Percentiles rank a stretch among this genome's conserved stretches.
Conservation (phyloP, 495 filamentous ascomycete genomes). For the Copromyces sp. region DNA sequence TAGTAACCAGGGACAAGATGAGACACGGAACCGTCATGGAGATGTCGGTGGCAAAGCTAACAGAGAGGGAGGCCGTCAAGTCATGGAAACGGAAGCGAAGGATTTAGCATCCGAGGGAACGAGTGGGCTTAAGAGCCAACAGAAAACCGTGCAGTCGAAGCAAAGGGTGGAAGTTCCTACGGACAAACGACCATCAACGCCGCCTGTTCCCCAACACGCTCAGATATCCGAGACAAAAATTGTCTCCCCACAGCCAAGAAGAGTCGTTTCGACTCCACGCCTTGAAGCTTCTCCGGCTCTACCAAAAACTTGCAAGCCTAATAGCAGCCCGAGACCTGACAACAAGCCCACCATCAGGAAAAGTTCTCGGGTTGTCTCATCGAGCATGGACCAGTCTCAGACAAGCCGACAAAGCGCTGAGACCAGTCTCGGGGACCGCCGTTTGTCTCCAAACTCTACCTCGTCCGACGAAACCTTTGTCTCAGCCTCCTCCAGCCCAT, state of each 20-base stretch:
- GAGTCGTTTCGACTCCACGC: conserved; percentile 10
- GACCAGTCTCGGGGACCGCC: conserved; percentile 3
- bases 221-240: conserved; percentile 4
- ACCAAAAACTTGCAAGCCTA: not conserved
- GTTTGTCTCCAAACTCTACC: conserved; percentile 15
- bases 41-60: not conserved
- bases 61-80: not conserved
- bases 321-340: not conserved
- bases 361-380: not conserved
- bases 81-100: not conserved
- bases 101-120: not conserved
- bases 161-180: not conserved
- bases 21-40: not conserved
- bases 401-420: not conserved
- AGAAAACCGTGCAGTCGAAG: not conserved
- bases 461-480: conserved; percentile 39
- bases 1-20: not conserved
- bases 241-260: conserved; percentile 12
- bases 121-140: not conserved
- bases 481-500: conserved; percentile 34
- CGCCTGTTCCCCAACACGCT: not conserved
- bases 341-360: not conserved
- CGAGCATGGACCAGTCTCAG: not conserved
- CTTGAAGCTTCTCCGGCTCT: conserved; percentile 11
- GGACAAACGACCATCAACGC: conserved; percentile 3